phyloP scores from a whole-genome alignment of 1,139 yeast species.

The Geotrichum cucujoidarum region DNA sequence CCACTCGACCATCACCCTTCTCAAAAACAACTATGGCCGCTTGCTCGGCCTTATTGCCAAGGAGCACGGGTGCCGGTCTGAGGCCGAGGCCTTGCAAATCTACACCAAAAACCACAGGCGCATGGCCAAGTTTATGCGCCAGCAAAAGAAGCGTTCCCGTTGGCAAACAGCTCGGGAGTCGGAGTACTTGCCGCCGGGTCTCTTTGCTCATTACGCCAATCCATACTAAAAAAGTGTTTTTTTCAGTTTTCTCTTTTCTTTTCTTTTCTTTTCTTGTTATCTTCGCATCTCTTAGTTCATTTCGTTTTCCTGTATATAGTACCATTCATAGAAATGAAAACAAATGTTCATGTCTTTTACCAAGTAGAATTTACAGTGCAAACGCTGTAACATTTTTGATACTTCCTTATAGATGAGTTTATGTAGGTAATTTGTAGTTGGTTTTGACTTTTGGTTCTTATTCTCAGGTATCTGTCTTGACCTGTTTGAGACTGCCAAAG shows the following conservation, averaged over 20 bases:
- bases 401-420: too few relatives aligned
- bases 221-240: neutral
- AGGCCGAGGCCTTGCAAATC: conserved; percentile 9
- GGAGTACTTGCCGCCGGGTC: too few relatives aligned
- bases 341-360: neutral
- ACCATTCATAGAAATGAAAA: neutral
- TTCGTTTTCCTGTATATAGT: neutral
- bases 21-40: conserved; percentile 5
- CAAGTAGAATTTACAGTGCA: too few relatives aligned
- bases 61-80: conserved; percentile 1
- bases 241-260: neutral
- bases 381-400: too few relatives aligned
- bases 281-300: neutral
- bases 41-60: conserved; percentile 2
- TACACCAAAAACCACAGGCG: conserved; percentile 6
- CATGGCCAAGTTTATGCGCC: conserved; percentile 9
- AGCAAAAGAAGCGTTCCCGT: neutral
- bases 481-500: conserved; percentile 26
- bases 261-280: neutral
- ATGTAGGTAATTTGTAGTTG: neutral
- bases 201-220: neutral
- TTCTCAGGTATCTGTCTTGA: neutral
- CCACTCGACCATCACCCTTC: neutral
- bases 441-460: neutral
- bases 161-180: too few relatives aligned